Conservation (phyloP, 371 early-diverging fungal genomes). For the Apophysomyces sp. region DNA sequence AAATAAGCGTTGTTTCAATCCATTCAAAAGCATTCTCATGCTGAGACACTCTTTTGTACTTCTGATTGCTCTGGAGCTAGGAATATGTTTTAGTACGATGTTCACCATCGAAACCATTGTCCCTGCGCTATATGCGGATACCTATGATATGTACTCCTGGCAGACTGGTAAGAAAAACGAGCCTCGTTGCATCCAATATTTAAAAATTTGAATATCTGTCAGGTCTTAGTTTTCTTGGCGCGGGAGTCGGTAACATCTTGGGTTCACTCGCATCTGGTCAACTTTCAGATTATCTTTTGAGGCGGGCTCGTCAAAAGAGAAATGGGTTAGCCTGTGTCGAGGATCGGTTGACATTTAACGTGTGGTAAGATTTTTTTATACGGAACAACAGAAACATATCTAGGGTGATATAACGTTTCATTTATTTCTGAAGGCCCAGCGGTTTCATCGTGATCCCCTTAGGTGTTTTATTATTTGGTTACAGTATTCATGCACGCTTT, state of each 20-base stretch:
- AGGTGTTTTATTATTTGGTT: constrained; percentile 56
- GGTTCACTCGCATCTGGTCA: constrained; percentile 37
- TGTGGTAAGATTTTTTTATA: constrained; percentile 19
- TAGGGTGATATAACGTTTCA: not conserved
- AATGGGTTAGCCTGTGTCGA: constrained; percentile 32
- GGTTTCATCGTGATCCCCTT: constrained; percentile 53
- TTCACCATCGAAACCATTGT: not conserved
- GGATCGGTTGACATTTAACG: constrained; percentile 43
- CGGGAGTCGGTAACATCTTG: constrained; percentile 39
- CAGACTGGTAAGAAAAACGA: not conserved
- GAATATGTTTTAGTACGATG: constrained; percentile 6
- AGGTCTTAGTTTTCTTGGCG: constrained; percentile 42
- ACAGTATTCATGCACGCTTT: constrained; percentile 40
- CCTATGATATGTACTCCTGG: not conserved
- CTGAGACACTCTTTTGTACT: not conserved
- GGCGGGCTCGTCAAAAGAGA: constrained; percentile 21
- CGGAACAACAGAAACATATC: too few relatives aligned
- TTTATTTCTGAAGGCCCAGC: constrained; percentile 22
- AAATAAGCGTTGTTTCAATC: not conserved
- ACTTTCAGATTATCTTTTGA: constrained; percentile 35
- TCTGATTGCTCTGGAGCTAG: not conserved
- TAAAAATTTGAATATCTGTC: not conserved
- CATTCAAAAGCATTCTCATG: not conserved
- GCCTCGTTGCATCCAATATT: not conserved
- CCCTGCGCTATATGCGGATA: not conserved